A percentile compares a stretch with the other conserved stretches of the same genome.
phyloP scores from a whole-genome alignment of 192 early-diverging fungal genomes.

The Allomyces macrogynus region DNA sequence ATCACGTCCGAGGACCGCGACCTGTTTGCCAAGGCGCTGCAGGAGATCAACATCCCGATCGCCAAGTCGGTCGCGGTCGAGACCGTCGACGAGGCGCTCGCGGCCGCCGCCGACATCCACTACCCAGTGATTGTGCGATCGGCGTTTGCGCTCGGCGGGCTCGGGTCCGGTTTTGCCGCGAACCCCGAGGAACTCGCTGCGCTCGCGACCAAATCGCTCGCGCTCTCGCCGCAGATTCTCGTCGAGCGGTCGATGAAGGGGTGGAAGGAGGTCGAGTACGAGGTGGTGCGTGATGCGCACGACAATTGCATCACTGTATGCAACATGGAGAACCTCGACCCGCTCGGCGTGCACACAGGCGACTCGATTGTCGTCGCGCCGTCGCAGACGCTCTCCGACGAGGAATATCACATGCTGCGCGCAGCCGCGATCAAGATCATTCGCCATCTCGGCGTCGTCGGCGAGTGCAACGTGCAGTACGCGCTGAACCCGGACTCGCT shows the following conservation, averaged over 20 bases:
- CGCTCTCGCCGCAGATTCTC: conserved; percentile 77
- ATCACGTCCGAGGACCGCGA: conserved; percentile 87
- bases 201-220: conserved; percentile 66
- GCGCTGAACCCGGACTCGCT: conserved; percentile 69
- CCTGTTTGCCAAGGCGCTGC: conserved; percentile 78
- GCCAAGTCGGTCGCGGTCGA: conserved; percentile 74
- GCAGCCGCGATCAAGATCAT: conserved; percentile 88
- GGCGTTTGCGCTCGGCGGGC: conserved; percentile 82
- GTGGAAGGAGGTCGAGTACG: conserved; percentile 99
- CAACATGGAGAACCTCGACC: conserved; percentile 99
- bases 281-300: conserved; percentile 86
- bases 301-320: conserved; percentile 99
- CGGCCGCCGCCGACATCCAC: conserved; percentile 60
- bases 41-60: conserved; percentile 69
- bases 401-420: conserved; percentile 91
- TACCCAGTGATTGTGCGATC: conserved; percentile 92
- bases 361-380: conserved; percentile 99
- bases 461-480: conserved; percentile 97
- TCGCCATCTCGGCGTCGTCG: conserved; percentile 87
- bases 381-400: conserved; percentile 84
- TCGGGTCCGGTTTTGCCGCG: conserved; percentile 89
- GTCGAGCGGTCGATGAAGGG: conserved; percentile 94
- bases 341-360: conserved; percentile 91
- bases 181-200: conserved; percentile 47
- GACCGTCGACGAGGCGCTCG: conserved; percentile 69